Base-by-base conservation (phyloP, 129 eudicot genomes). In the Oenanthe sinensis region DNA sequence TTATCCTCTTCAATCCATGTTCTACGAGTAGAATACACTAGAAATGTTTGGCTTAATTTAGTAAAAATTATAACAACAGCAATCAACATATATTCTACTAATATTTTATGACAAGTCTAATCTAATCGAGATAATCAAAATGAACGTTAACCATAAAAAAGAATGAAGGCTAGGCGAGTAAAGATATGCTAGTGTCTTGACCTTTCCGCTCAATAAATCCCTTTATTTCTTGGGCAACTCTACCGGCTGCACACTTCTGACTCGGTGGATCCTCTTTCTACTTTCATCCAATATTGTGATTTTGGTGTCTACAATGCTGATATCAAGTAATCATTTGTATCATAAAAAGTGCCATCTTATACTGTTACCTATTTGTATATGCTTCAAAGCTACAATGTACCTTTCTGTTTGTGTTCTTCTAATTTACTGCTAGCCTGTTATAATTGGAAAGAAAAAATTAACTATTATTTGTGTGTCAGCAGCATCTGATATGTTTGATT, bases 181-280 rank as follows among this genome's bases (percentile, higher is more conserved):
- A 67, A 65, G 72, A 67, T 0, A 67, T 10, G 72, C 72, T 67
- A 67, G 43, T 26, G 42, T 55, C 28, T 67, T 67, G 22, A 13
- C 72, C 72, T 67, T 67, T 67, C 72, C 72, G 72, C 72, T 67
- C 72, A 30, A 30, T n/a, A n/a, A 3, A n/a, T 8, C 28, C 68
- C 68, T 60, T 33, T 33, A 12, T 12, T 67, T 67, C 42, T 67
- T 15, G 72, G 20, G 72, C 20, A 67, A 67, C 43, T 26, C 72
- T 12, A 30, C 43, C 72, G 30, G 72, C 42, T 67, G 43, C 72
- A 67, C 72, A 67, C 72, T 67, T 67, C 10, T 67, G 72, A 30
- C 42, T 67, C 20, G 1, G 72, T 30, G 72, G 42, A 33, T 67
- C 42, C 72, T 33, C 42, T 67, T 33, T 67, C 22, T 30, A 15